These are phyloP conservation scores for Eucalyptus guilfoylei DNA, from an alignment of 345 rosid species.

Conservation along the genomic window DNA sequence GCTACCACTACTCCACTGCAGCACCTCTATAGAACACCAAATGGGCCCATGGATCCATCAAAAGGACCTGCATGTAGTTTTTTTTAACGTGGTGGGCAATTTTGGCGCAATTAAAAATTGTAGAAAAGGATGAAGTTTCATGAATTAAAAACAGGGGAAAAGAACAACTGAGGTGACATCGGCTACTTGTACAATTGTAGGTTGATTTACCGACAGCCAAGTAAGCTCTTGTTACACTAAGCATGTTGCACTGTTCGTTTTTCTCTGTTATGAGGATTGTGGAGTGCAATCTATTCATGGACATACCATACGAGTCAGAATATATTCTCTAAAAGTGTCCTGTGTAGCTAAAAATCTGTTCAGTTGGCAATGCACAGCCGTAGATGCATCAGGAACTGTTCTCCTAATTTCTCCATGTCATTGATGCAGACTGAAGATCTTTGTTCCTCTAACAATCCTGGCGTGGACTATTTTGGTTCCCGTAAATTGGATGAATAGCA, in stretches of 20 bases:
- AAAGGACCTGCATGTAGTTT: not conserved
- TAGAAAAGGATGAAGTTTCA: not conserved
- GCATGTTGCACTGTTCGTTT: not conserved
- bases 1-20: not conserved
- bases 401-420: not conserved
- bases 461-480: conserved; percentile 80
- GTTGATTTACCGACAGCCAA: not conserved
- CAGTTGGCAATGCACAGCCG: not conserved
- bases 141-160: not conserved
- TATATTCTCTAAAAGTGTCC: not conserved
- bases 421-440: conserved; percentile 67
- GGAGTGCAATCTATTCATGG: not conserved
- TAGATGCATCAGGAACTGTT: not conserved
- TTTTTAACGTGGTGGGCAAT: not conserved
- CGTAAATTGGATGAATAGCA: conserved; percentile 50
- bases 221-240: not conserved
- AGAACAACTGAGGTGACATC: not conserved
- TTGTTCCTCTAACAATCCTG: conserved; percentile 59
- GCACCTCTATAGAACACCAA: not conserved
- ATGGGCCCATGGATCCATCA: not conserved
- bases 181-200: not conserved
- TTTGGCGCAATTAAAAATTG: not conserved
- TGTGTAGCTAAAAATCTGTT: not conserved
- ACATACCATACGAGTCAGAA: not conserved
- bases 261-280: not conserved